Evolutionary conservation across 2,329 filamentous ascomycete species (phyloP), one percentile per base, ranked within the genome.

Genomic region (Ascosphaera apis): DNA sequence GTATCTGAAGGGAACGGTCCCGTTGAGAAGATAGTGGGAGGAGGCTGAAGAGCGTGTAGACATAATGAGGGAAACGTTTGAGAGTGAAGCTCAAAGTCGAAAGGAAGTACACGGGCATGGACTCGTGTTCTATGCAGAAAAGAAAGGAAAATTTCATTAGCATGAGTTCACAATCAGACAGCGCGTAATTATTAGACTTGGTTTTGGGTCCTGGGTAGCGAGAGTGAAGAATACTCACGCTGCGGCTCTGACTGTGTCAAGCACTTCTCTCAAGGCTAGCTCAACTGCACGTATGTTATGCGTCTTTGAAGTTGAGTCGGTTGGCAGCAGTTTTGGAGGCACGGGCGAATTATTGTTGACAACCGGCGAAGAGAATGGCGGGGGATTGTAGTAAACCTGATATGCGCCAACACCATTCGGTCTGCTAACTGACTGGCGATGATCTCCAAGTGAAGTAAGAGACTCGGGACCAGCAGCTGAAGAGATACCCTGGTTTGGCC

Each of bases 11-110:
- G 64, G 47, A 91, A 76, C 19, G 83, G 81, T 4, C 76, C 80
- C 1, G 75, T 69, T 7, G 80, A 77, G 57, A 84, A 86, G 4
- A 93, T 63, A 0, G 81, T 88, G 3, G 80, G 74, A 2, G 84
- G 82, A 7, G 79, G 66, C 25, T 77, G 71, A 1, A 95, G 69
- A 44, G 86, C 76, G 42, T 77, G 79, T 8, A 93, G 67, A 25
- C 76, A 82, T 30, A 95, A 66, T 4, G 78, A 74, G 4, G 84
- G 82, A 47, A 92, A 93, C 40, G 82, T 82, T 51, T 91, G 71
- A 3, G 77, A 66, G 41, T 84, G 69, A 23, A 86, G 77, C 44
- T 93, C 80, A 56, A 92, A 91, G 43, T 86, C 78, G 51, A 72
- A 74, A 3, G 70, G 63, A 13, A 60, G 52, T 15, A 54, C 38